Evolutionary conservation across 1,284 basidiomycete genomes (phyloP).

Genomic region (Rhodotorula sp.): DNA sequence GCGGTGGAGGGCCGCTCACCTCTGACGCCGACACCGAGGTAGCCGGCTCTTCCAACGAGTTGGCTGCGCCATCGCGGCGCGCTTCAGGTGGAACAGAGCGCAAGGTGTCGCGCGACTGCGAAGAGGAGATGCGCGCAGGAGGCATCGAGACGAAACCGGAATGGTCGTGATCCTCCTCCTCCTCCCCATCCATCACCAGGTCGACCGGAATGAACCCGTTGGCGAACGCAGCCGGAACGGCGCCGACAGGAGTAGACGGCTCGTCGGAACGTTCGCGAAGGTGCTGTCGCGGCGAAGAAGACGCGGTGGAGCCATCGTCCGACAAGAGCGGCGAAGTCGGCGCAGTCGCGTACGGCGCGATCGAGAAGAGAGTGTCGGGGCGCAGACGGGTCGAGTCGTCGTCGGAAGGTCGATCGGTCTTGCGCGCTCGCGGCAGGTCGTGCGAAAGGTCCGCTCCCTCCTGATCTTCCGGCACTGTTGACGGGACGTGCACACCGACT

Average conservation of each 20-base stretch:
- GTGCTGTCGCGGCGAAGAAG: background rate
- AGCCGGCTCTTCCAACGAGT: background rate
- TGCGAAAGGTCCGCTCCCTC: background rate
- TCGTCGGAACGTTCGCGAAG: background rate
- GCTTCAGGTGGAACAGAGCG: background rate
- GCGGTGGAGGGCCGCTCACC: background rate
- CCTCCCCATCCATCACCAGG: background rate
- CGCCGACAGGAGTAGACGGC: background rate
- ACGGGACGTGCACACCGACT: background rate
- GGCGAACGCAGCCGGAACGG: background rate
- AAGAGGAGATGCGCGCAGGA: background rate
- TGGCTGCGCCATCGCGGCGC: background rate
- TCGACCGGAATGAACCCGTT: background rate
- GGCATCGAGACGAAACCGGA: background rate
- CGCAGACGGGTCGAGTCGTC: background rate
- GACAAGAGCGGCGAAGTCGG: slow-evolving; percentile 14
- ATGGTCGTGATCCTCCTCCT: background rate
- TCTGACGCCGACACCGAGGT: background rate
- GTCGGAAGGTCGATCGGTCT: background rate
- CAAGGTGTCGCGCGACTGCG: background rate
- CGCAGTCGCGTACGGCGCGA: slow-evolving; percentile 25
- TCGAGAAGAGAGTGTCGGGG: slow-evolving; percentile 23
- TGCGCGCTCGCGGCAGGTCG: background rate
- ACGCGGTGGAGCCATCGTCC: background rate
- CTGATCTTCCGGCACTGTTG: background rate